Evolutionary conservation across 345 rosid species (phyloP).

Genomic region (Moringa oleifera): DNA sequence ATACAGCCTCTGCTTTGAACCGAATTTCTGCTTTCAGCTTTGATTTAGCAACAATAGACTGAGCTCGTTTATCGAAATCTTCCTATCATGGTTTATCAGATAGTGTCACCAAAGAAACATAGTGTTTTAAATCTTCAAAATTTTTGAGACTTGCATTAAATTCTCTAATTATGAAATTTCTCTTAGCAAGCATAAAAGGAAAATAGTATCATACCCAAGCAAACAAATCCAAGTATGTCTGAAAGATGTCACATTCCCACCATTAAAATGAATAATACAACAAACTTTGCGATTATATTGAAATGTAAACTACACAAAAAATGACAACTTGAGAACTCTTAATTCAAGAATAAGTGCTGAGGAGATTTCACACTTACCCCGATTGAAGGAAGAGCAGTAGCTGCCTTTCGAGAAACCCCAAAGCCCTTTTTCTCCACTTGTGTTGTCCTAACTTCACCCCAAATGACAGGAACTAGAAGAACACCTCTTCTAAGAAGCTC

Average conservation of each 20-base stretch:
- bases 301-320: neutral
- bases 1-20: conserved; percentile 65
- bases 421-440: conserved; percentile 74
- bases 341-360: too few relatives aligned
- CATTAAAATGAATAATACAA: neutral
- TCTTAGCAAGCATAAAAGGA: too few relatives aligned
- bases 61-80: conserved; percentile 79
- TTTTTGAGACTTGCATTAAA: neutral
- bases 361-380: conserved; percentile 43
- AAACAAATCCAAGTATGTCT: too few relatives aligned
- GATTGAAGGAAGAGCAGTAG: conserved; percentile 73
- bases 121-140: neutral
- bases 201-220: too few relatives aligned
- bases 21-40: conserved; percentile 87
- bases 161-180: too few relatives aligned
- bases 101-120: conserved; percentile 12
- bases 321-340: neutral
- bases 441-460: conserved; percentile 62
- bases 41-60: conserved; percentile 73
- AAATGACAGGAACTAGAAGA: conserved; percentile 82
- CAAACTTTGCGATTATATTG: neutral
- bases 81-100: conserved; percentile 44
- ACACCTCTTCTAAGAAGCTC: conserved; percentile 85
- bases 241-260: conserved; percentile 3
- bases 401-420: conserved; percentile 56